Conservation (phyloP, 2,329 filamentous ascomycete genomes). For the Penicillium sp. region DNA sequence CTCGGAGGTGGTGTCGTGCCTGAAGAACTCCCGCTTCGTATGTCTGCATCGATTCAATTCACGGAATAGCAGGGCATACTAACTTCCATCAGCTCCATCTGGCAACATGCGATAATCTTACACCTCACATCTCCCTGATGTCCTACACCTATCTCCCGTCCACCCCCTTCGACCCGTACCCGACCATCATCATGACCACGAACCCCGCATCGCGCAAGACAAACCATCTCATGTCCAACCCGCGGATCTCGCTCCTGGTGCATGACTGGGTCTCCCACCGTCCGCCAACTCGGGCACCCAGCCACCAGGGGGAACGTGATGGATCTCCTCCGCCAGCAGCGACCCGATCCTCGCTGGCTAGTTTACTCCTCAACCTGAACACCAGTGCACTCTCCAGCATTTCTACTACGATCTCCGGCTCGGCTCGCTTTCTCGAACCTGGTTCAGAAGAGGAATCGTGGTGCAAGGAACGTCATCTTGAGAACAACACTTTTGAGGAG, state of each 20-base stretch:
- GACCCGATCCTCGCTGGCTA: slow-evolving; percentile 68
- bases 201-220: slow-evolving; percentile 65
- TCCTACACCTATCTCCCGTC: slow-evolving; percentile 95
- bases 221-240: slow-evolving; percentile 74
- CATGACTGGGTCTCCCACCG: slow-evolving; percentile 97
- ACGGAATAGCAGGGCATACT: neutral
- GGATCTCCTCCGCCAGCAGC: slow-evolving; percentile 59
- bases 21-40: slow-evolving; percentile 94
- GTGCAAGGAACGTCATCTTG: slow-evolving; percentile 76
- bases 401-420: slow-evolving; percentile 88
- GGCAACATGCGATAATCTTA: slow-evolving; percentile 76
- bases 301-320: slow-evolving; percentile 50
- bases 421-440: slow-evolving; percentile 63
- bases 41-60: slow-evolving; percentile 25
- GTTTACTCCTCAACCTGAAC: slow-evolving; percentile 84
- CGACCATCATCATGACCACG: slow-evolving; percentile 93
- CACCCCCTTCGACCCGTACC: slow-evolving; percentile 60
- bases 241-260: slow-evolving; percentile 85
- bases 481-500: slow-evolving; percentile 80
- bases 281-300: slow-evolving; percentile 62
- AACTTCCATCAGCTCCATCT: slow-evolving; percentile 68
- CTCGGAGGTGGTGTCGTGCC: slow-evolving; percentile 77
- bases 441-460: slow-evolving; percentile 78
- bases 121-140: slow-evolving; percentile 93
- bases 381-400: slow-evolving; percentile 81